Base-by-base conservation (phyloP, 73 alveolate genomes). In the Halteria grandinella region DNA sequence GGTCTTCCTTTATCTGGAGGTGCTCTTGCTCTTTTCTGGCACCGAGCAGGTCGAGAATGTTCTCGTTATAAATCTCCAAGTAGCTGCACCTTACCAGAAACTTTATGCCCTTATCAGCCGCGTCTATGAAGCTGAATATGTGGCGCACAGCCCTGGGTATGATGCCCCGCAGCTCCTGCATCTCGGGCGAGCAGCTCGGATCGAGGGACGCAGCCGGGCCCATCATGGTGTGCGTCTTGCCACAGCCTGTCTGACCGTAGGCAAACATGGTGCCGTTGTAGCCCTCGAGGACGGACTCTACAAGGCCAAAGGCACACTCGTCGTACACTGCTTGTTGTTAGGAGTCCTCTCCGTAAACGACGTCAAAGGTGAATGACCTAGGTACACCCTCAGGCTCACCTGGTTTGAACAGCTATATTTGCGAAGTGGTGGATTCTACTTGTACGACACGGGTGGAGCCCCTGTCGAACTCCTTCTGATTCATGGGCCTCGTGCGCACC, bases 201-300 rank as follows among this genome's bases (percentile, higher is more conserved):
- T 85, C 93, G 34, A 79, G 69, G 45, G 85, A 66, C 32, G 81
- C 83, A 5, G 75, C 53, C 5, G 89, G 89, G 0, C 94, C 93
- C 87, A 85, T 87, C 91, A 89, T 89, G 0, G 91, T 85, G 53
- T 85, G 86, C 12, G 96, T 89, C 71, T 89, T 89, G 0, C 93
- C 96, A 33, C 91, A 83, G 0, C 93, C 93, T 50, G 98, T 90
- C 47, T 90, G 86, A 6, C 98, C 98, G 55, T 93, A 93, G 1
- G 96, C 97, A 75, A 93, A 93, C 51, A 93, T 93, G 17, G 98
- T 93, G 10, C 97, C 93, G 73, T 91, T 91, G 58, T 91, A 91
- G 20, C 97, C 97, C 52, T 90, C 92, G 20, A 91, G 55, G 48
- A 88, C 89, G 47, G 83, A 69, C 54, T 89, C 89, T 3, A 91